These are phyloP conservation scores for Gymnopilus dilepis DNA, from an alignment of 768 basidiomycete genomes.

Conservation along the genomic window DNA sequence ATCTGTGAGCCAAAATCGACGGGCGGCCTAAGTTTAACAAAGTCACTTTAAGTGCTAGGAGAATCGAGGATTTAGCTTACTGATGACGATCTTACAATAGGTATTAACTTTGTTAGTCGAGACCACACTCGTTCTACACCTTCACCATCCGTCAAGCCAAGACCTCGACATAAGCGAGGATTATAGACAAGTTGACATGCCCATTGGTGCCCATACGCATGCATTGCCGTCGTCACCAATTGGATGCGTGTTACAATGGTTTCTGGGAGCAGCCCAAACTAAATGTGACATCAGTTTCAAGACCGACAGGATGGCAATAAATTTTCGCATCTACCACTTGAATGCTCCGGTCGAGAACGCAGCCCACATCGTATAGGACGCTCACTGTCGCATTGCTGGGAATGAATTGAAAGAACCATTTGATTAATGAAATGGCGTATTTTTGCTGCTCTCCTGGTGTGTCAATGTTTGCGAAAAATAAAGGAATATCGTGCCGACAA, in stretches of 20 bases:
- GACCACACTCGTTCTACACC: constrained; percentile 41
- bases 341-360: constrained; percentile 36
- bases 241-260: constrained; percentile 25
- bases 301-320: too few relatives aligned
- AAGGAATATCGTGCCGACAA: constrained; percentile 40
- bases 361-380: constrained; percentile 39
- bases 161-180: constrained; percentile 31
- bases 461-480: constrained; percentile 34
- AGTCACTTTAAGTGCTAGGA: not conserved
- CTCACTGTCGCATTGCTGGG: constrained; percentile 32
- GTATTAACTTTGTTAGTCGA: constrained; percentile 38
- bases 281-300: too few relatives aligned
- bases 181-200: constrained; percentile 35
- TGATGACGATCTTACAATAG: constrained; percentile 33
- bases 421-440: constrained; percentile 25
- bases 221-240: constrained; percentile 42
- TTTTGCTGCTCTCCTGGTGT: constrained; percentile 44
- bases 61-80: constrained; percentile 28
- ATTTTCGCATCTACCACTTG: constrained; percentile 31
- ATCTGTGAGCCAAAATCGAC: constrained; percentile 40
- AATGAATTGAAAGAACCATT: constrained; percentile 21
- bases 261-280: constrained; percentile 33
- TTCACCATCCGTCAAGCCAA: constrained; percentile 42
- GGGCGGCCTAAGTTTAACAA: constrained; percentile 21
- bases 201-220: constrained; percentile 31